Evolutionary conservation across 208 protist species (phyloP).

Genomic region (Leishmania major): DNA sequence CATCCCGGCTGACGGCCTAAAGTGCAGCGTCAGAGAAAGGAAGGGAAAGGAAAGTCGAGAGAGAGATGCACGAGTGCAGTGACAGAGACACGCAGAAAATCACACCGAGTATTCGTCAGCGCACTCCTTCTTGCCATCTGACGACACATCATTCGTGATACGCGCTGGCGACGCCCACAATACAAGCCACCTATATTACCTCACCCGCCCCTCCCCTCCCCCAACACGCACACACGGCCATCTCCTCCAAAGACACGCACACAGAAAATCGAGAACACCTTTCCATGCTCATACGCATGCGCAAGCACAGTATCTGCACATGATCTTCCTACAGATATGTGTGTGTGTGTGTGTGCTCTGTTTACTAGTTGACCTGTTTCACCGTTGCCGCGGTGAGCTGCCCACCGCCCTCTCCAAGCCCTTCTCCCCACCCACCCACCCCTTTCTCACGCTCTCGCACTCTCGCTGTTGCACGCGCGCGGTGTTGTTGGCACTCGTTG

Average conservation of each 20-base stretch:
- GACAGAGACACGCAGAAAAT: not conserved
- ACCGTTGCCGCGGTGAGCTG: not conserved
- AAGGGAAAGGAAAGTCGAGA: not conserved
- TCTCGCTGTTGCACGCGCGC: not conserved
- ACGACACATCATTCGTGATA: not conserved
- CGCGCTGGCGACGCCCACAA: not conserved
- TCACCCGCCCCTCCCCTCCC: not conserved
- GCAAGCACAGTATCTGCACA: not conserved
- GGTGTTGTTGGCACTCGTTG: not conserved
- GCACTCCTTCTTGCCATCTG: not conserved
- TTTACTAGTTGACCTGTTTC: not conserved
- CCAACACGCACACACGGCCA: not conserved
- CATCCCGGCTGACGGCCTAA: slow-evolving; percentile 9
- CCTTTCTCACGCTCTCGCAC: not conserved
- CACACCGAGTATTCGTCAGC: not conserved
- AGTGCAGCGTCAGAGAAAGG: slow-evolving; percentile 4
- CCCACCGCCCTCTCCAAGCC: not conserved
- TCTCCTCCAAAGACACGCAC: not conserved
- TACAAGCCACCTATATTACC: not conserved
- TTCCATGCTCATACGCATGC: not conserved
- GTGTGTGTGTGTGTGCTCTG: not conserved
- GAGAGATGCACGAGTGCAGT: not conserved
- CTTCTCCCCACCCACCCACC: no score
- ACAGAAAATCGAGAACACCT: not conserved
- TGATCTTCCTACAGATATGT: not conserved